These are phyloP conservation scores for Fagopyrum tataricum DNA, from an alignment of 148 eudicot species.

Conservation along the genomic window DNA sequence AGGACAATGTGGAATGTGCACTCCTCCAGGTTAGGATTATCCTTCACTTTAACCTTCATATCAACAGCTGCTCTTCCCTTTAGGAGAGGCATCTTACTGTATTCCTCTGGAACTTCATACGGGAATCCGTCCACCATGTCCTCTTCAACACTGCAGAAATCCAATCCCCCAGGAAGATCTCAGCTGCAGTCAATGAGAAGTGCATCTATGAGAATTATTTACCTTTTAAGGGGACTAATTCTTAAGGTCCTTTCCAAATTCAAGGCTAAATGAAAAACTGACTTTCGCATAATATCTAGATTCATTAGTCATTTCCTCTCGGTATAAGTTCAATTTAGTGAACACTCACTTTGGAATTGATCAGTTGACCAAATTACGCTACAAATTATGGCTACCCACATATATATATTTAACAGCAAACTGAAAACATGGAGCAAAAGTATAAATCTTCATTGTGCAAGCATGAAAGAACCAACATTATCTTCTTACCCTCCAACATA, in stretches of 20 bases:
- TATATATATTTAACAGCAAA: background rate
- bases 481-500: slow-evolving; percentile 47
- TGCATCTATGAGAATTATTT: slow-evolving; percentile 74
- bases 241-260: slow-evolving; percentile 27
- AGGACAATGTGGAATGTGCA: slow-evolving; percentile 83
- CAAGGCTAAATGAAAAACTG: background rate
- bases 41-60: slow-evolving; percentile 98
- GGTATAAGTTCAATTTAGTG: background rate
- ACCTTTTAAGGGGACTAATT: slow-evolving; percentile 26
- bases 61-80: slow-evolving; percentile 97
- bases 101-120: slow-evolving; percentile 95
- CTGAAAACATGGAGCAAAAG: background rate
- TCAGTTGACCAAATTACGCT: background rate
- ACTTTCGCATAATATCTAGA: background rate
- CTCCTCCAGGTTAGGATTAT: slow-evolving; percentile 82
- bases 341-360: background rate
- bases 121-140: slow-evolving; percentile 99
- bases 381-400: background rate
- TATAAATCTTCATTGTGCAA: background rate
- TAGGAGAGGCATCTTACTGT: slow-evolving; percentile 70
- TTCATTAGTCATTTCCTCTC: background rate
- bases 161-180: slow-evolving; percentile 99
- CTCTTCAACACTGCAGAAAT: slow-evolving; percentile 99
- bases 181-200: slow-evolving; percentile 99
- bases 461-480: background rate